Evolutionary conservation across 2,329 filamentous ascomycete species (phyloP).

Genomic region (Neonectria neomacrospora): DNA sequence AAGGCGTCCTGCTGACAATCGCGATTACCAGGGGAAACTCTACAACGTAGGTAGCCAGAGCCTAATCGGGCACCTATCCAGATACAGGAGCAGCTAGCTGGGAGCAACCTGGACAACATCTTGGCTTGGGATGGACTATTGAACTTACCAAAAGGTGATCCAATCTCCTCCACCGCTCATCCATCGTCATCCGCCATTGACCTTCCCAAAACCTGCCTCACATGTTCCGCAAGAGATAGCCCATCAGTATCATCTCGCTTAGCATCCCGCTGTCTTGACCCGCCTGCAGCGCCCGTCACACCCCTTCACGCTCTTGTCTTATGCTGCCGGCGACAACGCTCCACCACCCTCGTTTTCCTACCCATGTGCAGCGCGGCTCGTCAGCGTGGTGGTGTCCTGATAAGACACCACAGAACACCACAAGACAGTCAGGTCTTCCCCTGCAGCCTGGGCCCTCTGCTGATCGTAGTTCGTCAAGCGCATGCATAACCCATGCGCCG

Average conservation of each 20-base stretch:
- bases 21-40: neutral
- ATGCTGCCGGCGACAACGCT: neutral
- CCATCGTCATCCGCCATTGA: neutral
- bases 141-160: neutral
- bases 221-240: slow-evolving; percentile 18
- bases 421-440: neutral
- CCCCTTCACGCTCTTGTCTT: slow-evolving; percentile 12
- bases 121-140: neutral
- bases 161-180: slow-evolving; percentile 2
- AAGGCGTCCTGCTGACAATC: neutral
- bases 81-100: neutral
- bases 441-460: neutral
- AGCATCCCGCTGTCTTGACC: slow-evolving; percentile 22
- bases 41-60: neutral
- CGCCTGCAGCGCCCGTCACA: slow-evolving; percentile 22
- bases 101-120: neutral
- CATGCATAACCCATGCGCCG: neutral
- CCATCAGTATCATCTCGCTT: slow-evolving; percentile 26
- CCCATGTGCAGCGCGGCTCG: slow-evolving; percentile 13
- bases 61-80: neutral
- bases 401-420: slow-evolving; percentile 5
- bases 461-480: neutral
- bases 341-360: slow-evolving; percentile 1
- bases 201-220: neutral
- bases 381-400: slow-evolving; percentile 2